Evolutionary conservation across 202 grass and related monocot species (phyloP), one percentile per base, ranked within the genome.

Genomic region (Setaria viridis): DNA sequence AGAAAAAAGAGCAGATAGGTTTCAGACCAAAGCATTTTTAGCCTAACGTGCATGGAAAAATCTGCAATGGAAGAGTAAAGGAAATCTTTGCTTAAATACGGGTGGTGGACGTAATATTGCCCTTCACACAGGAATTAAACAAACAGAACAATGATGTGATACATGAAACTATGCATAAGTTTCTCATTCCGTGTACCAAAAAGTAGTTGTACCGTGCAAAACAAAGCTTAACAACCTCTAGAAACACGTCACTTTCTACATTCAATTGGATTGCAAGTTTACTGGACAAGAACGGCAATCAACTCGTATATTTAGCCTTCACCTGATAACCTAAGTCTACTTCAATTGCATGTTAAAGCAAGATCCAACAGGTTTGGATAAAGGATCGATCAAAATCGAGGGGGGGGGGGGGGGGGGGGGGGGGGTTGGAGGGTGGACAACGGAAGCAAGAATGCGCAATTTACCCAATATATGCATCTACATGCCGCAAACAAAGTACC

Each of bases 1-100:
- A 72, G 11, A 80, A 48, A 69, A 80, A 53, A 77, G 41, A 72
- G 47, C 56, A 83, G 53, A 54, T 63, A 80, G 77, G 67, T 83
- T 70, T 79, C 53, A 74, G 86, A 86, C 64, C 88, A 63, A 59
- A 79, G 67, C 84, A 79, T 58, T 48, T 84, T 87, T 78, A 88
- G 13, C 42, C 50, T 70, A 87, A 87, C 35, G 56, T 87, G 62
- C 89, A 84, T 75, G 11, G 74, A 64, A 84, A 90, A 76, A 83
- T 76, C 89, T 91, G 89, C 75, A 81, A 70, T 20, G 53, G 34
- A 87, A 46, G 45, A 8, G 11, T 10, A 76, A 62, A 82, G 45
- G 67, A 56, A 35, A 64, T 9, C 2, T 77, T 84, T 55, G 55
- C 1, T 67, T 91, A 70, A 84, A 47, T 41, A 80, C 13, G 43